phyloP scores from a whole-genome alignment of 2,329 filamentous ascomycete genomes.

The Aspergillus proliferans region DNA sequence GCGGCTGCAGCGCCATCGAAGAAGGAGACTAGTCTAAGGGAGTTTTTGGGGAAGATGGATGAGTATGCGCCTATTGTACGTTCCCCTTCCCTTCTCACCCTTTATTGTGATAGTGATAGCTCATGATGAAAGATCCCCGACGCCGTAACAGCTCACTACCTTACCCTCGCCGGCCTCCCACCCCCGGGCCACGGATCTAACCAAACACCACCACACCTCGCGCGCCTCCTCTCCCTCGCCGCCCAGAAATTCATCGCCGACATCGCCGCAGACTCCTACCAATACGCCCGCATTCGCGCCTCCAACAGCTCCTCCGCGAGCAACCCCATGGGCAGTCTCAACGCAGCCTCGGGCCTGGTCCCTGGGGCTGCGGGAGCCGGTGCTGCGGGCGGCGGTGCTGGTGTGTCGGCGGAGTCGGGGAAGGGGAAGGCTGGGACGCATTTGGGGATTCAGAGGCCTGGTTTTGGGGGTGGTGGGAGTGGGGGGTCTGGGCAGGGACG shows the following conservation, averaged over 20 bases:
- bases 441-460: slow-evolving; percentile 68
- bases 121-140: slow-evolving; percentile 70
- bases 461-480: slow-evolving; percentile 81
- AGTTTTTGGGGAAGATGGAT: slow-evolving; percentile 94
- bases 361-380: slow-evolving; percentile 49
- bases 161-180: slow-evolving; percentile 89
- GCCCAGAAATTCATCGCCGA: slow-evolving; percentile 99
- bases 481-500: slow-evolving; percentile 76
- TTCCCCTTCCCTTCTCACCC: slow-evolving; percentile 10
- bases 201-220: slow-evolving; percentile 69
- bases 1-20: slow-evolving; percentile 58
- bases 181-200: slow-evolving; percentile 80
- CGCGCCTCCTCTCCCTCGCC: slow-evolving; percentile 89
- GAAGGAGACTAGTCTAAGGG: slow-evolving; percentile 86
- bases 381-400: slow-evolving; percentile 44
- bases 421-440: slow-evolving; percentile 49
- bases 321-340: slow-evolving; percentile 84
- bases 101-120: neutral
- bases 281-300: slow-evolving; percentile 93
- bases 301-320: slow-evolving; percentile 79
- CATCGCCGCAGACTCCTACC: slow-evolving; percentile 93
- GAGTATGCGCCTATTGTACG: slow-evolving; percentile 94
- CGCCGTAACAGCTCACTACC: slow-evolving; percentile 95
- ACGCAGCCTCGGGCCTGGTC: slow-evolving; percentile 55
- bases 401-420: slow-evolving; percentile 40